These are phyloP conservation scores for Eimeria praecox DNA, from an alignment of 169 alveolate species.

Conservation along the genomic window DNA sequence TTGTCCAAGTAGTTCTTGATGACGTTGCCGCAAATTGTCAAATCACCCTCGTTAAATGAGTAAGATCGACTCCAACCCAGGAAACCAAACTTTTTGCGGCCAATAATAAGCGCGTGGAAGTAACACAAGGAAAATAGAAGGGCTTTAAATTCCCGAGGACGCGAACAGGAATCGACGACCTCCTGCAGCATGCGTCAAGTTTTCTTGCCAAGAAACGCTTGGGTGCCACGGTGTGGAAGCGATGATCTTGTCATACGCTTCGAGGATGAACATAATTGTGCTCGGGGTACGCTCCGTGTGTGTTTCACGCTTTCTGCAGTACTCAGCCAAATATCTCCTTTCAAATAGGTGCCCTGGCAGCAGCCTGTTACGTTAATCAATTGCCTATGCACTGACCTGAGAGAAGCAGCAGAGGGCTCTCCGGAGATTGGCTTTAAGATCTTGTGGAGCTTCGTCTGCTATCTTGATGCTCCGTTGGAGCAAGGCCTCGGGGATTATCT, in stretches of 20 bases:
- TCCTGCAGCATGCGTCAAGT: slow-evolving; percentile 82
- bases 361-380: background rate
- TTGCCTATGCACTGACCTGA: slow-evolving; percentile 84
- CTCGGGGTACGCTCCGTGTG: background rate
- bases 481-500: slow-evolving; percentile 95
- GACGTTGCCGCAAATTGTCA: slow-evolving; percentile 97
- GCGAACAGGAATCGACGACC: slow-evolving; percentile 89
- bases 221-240: background rate
- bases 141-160: slow-evolving; percentile 96
- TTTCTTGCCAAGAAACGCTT: background rate
- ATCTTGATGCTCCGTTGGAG: slow-evolving; percentile 95
- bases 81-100: slow-evolving; percentile 98
- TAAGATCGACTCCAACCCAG: slow-evolving; percentile 97
- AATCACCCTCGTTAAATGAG: slow-evolving; percentile 98
- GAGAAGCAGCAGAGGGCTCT: slow-evolving; percentile 94
- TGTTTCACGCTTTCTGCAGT: background rate
- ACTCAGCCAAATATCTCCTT: background rate
- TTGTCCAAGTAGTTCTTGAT: slow-evolving; percentile 95
- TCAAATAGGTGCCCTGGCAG: background rate
- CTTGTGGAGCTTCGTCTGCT: slow-evolving; percentile 97
- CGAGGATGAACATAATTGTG: background rate
- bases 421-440: slow-evolving; percentile 94
- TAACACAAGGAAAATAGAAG: slow-evolving; percentile 96
- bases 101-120: slow-evolving; percentile 97
- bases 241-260: background rate